Base-by-base conservation (phyloP, 2,329 filamentous ascomycete species). In the Colletotrichum limetticola region DNA sequence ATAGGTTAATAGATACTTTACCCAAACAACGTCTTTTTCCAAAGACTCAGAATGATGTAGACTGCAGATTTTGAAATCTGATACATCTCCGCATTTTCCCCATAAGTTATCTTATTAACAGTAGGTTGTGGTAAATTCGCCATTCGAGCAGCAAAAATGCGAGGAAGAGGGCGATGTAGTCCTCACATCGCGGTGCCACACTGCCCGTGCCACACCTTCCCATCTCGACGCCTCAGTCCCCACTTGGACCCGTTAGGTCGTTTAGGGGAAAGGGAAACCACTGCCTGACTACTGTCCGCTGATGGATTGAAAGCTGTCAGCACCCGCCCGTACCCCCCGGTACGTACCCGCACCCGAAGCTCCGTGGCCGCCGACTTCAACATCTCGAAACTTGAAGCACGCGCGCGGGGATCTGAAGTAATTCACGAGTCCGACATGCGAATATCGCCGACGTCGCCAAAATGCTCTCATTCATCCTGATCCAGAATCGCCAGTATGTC, bases 391-490 rank as follows among this genome's bases (percentile, higher is more conserved):
- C 66, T 67, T 57, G 56, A 58, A 59, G 56, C 42, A 49, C 22
- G 19, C 30, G 53, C 61, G 66, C 66, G 70, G 70, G 28, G 52
- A 42, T 12, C 26, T 12, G 19, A 49, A 42, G 57, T 14, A n/a
- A 16, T 19, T 24, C 46, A 56, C 28, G 24, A 52, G 61, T 49
- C 24, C 61, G 60, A 58, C 60, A 73, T 74, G 73, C 66, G 52
- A 69, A 57, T 59, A 32, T n/a, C 55, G 14, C 53, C 58, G 9
- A 65, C 52, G 65, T 22, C 30, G 66, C 55, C 19, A 75, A 57
- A 30, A 85, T 95, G 79, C 88, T 96, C 79, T 95, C 93, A 49
- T 96, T 95, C 80, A 95, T 96, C 76, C 85, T 96, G 71, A 94
- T 96, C 66, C 94, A 96, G 81, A 96, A 96, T 81, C 90, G 94